Evolutionary conservation across 2,329 filamentous ascomycete genomes (phyloP), one percentile per base, ranked within the genome.

Genomic region (Apiospora hydei): DNA sequence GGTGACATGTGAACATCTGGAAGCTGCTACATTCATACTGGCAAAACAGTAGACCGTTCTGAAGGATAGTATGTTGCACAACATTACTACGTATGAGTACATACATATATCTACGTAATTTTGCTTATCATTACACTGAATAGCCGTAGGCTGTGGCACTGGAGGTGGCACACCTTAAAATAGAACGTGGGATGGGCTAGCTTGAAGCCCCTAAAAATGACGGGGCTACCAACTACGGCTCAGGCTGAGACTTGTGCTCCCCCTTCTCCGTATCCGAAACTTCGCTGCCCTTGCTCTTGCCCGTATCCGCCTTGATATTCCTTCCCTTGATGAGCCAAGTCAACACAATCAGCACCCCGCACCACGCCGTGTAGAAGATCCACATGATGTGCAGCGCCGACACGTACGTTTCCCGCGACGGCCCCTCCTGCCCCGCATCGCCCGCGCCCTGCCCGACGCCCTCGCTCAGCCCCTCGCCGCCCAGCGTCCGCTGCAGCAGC

Each of bases 291-390:
- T 24, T 64, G 57, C 57, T 64, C 21, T 64, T 64, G 7, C 34
- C 34, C 57, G 57, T 41, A 8, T 64, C 57, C 34, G 34, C 57
- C 34, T n/a, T 69, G 7, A 46, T 44, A 8, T 89, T 81, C 7
- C 85, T 84, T 0, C 90, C 92, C 71, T 73, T 92, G 0, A 72
- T 91, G 16, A 84, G 88, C 72, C 84, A 88, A 0, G 90, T 89
- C 75, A 86, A 84, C 44, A 87, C 87, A 0, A 80, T 88, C 49
- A 74, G 47, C 57, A 71, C 13, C 18, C 70, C 70, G 46, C 61
- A 43, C 26, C 53, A 26, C 6, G 46, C 70, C 14, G 70, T 71
- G 46, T 71, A 71, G 49, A 71, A 71, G 10, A 64, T 49, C 70
- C 70, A 71, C 70, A 71, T 71, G 24, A 26, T 41, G n/a, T 44